These are phyloP conservation scores for Podaxis sp. DNA, from an alignment of 768 basidiomycete genomes.

Conservation along the genomic window DNA sequence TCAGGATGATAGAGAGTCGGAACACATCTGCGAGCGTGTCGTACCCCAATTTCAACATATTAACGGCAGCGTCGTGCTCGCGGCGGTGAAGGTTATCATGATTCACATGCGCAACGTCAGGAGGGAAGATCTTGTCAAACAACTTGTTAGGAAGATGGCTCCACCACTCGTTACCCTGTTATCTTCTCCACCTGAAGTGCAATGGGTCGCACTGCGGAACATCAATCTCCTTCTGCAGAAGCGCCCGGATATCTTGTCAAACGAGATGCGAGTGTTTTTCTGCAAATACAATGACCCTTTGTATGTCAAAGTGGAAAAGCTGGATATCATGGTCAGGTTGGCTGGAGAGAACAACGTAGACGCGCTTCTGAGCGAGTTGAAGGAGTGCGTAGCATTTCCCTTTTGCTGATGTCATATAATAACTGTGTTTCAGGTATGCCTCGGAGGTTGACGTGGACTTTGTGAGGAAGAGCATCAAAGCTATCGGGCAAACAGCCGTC, in stretches of 20 bases:
- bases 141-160: slow-evolving; percentile 94
- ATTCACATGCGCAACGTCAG: slow-evolving; percentile 87
- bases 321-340: slow-evolving; percentile 97
- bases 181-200: slow-evolving; percentile 95
- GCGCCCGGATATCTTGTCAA: slow-evolving; percentile 83
- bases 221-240: slow-evolving; percentile 97
- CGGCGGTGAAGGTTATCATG: slow-evolving; percentile 97
- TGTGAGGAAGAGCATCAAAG: slow-evolving; percentile 90
- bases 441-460: slow-evolving; percentile 99
- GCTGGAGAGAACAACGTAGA: slow-evolving; percentile 92
- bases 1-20: slow-evolving; percentile 90
- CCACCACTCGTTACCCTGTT: slow-evolving; percentile 94
- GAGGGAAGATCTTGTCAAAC: slow-evolving; percentile 81
- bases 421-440: slow-evolving; percentile 63
- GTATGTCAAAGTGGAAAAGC: slow-evolving; percentile 98
- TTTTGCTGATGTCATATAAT: not conserved
- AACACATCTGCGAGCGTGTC: slow-evolving; percentile 98
- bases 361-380: slow-evolving; percentile 91
- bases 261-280: slow-evolving; percentile 99
- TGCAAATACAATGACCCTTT: slow-evolving; percentile 99
- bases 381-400: slow-evolving; percentile 65
- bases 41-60: slow-evolving; percentile 98
- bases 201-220: slow-evolving; percentile 97
- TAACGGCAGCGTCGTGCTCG: slow-evolving; percentile 95
- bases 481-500: slow-evolving; percentile 95